Evolutionary conservation across 2,329 filamentous ascomycete species (phyloP).

Genomic region (Clonostachys solani): DNA sequence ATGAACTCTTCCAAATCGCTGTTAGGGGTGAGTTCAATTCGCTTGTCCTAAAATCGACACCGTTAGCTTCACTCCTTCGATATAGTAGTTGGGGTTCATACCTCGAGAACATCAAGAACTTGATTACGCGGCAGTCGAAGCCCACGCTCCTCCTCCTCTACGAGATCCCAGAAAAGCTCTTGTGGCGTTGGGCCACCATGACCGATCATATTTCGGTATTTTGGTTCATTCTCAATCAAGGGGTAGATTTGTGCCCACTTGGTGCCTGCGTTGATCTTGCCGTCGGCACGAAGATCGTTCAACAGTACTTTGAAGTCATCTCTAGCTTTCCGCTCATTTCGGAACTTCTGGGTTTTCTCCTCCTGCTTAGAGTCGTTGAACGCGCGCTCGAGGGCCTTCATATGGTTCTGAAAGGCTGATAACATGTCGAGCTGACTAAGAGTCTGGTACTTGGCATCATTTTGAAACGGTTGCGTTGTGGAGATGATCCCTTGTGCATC

Average conservation of each 20-base stretch:
- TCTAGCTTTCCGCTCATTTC: slow-evolving; percentile 80
- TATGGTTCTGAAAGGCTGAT: slow-evolving; percentile 90
- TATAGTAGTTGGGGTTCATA: slow-evolving; percentile 36
- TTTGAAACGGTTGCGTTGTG: slow-evolving; percentile 70
- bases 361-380: slow-evolving; percentile 90
- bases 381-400: slow-evolving; percentile 83
- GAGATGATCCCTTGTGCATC: slow-evolving; percentile 83
- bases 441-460: slow-evolving; percentile 78
- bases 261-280: slow-evolving; percentile 82
- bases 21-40: slow-evolving; percentile 82
- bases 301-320: slow-evolving; percentile 77
- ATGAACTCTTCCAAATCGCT: slow-evolving; percentile 89
- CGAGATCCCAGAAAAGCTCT: slow-evolving; percentile 91
- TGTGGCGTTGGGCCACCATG: slow-evolving; percentile 81
- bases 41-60: slow-evolving; percentile 62
- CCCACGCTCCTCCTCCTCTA: slow-evolving; percentile 91
- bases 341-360: slow-evolving; percentile 75
- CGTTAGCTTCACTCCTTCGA: too few species aligned
- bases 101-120: slow-evolving; percentile 83
- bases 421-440: slow-evolving; percentile 88
- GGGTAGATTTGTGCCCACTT: slow-evolving; percentile 85
- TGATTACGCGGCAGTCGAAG: slow-evolving; percentile 77
- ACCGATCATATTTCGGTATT: slow-evolving; percentile 79
- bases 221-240: slow-evolving; percentile 72
- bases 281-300: slow-evolving; percentile 65